A percentile compares a stretch with the other conserved stretches of the same genome.
These are phyloP conservation scores for Calocybe cyanea DNA, from an alignment of 768 basidiomycete species.

Conservation along the genomic window DNA sequence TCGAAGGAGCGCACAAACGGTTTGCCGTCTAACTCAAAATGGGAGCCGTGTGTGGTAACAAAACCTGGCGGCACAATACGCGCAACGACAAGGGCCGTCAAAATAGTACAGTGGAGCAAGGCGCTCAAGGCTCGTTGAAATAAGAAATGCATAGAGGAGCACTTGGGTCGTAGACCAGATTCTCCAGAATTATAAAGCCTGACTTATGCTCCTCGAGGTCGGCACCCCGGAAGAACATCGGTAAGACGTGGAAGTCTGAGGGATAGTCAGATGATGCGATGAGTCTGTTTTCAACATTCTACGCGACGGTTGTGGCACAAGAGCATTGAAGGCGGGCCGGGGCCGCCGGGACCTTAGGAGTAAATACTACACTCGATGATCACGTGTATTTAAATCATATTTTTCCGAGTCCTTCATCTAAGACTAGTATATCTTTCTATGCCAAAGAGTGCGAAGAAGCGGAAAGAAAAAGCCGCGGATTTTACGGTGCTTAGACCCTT, in stretches of 20 bases:
- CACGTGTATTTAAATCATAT: too few species aligned
- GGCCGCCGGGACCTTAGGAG: too few species aligned
- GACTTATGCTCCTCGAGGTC: too few species aligned
- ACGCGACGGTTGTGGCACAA: too few species aligned
- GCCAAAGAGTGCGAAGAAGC: constrained; percentile 88
- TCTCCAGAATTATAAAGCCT: not conserved
- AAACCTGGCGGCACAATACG: constrained; percentile 32
- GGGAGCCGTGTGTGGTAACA: constrained; percentile 36
- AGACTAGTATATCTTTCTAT: constrained; percentile 28
- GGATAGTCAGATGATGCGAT: not conserved
- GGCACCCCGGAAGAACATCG: constrained; percentile 21
- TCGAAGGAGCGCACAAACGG: constrained; percentile 36
- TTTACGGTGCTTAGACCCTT: constrained; percentile 55
- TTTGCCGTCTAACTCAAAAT: constrained; percentile 45
- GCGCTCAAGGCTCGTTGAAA: constrained; percentile 4
- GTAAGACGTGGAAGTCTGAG: not conserved
- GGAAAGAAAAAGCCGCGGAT: constrained; percentile 83
- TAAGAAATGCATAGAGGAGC: constrained; percentile 8
- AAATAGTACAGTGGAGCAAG: constrained; percentile 6
- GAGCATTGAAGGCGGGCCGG: not conserved
- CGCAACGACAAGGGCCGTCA: constrained; percentile 1
- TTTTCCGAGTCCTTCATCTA: too few species aligned
- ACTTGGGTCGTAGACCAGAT: not conserved
- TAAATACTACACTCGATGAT: too few species aligned
- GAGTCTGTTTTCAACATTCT: too few species aligned